phyloP scores from a whole-genome alignment of 495 filamentous ascomycete species.

The Astrothelium subdiscretum region DNA sequence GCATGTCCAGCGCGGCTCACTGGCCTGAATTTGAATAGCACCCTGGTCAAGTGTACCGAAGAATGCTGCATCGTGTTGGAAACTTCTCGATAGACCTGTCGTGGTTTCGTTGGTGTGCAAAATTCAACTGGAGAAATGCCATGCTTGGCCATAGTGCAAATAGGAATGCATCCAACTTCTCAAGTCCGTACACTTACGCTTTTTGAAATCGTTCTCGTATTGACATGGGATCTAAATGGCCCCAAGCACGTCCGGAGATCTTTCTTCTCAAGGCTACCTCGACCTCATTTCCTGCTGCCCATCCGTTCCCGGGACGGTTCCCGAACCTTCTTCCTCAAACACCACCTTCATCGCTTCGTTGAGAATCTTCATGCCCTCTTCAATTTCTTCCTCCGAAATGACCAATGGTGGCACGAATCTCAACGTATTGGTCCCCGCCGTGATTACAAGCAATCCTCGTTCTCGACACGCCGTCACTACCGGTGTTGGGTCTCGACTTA shows the following conservation, averaged over 20 bases:
- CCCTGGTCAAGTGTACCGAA: too few relatives aligned
- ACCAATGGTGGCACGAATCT: constrained; percentile 37
- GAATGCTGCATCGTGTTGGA: too few relatives aligned
- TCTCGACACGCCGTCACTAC: constrained; percentile 79
- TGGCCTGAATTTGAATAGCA: too few relatives aligned
- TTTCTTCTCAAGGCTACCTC: background rate
- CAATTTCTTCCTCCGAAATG: constrained; percentile 64
- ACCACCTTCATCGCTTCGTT: constrained; percentile 60
- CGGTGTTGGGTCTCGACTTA: constrained; percentile 53
- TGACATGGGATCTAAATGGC: background rate
- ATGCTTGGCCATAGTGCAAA: too few relatives aligned
- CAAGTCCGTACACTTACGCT: background rate
- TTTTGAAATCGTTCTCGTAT: background rate
- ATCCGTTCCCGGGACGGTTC: constrained; percentile 18
- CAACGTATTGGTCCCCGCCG: constrained; percentile 63
- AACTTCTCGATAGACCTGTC: too few relatives aligned
- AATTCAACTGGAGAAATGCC: too few relatives aligned
- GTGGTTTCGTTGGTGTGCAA: too few relatives aligned
- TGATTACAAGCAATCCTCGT: constrained; percentile 80
- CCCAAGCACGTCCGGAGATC: too few relatives aligned
- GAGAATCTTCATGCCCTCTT: constrained; percentile 61
- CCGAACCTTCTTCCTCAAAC: constrained; percentile 16
- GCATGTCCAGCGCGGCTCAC: too few relatives aligned
- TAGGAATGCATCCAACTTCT: too few relatives aligned
- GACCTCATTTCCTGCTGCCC: constrained; percentile 23